A percentile compares a stretch with the other conserved stretches of the same genome.
phyloP scores from a whole-genome alignment of 2,329 filamentous ascomycete genomes.

The Fusarium virguliforme region DNA sequence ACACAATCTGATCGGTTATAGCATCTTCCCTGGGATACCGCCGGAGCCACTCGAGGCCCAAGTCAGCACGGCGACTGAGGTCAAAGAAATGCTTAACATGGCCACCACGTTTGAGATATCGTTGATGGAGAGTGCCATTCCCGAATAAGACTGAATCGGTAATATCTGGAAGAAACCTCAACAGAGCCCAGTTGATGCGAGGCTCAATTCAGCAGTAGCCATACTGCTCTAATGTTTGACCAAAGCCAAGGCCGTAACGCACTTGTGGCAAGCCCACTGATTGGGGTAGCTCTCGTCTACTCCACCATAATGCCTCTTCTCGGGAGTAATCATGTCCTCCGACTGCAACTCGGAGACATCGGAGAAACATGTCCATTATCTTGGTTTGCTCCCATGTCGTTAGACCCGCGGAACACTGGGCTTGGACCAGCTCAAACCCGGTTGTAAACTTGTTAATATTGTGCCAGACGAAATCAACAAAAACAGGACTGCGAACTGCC shows the following conservation, averaged over 20 bases:
- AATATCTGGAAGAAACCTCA: conserved; percentile 21
- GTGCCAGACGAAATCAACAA: conserved; percentile 19
- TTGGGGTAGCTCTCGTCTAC: conserved; percentile 15
- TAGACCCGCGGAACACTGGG: neutral
- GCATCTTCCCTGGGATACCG: neutral
- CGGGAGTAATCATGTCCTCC: conserved; percentile 23
- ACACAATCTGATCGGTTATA: conserved; percentile 14
- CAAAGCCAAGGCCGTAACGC: conserved; percentile 17
- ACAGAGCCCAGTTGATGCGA: conserved; percentile 13
- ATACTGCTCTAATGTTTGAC: conserved; percentile 27
- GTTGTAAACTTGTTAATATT: conserved; percentile 31
- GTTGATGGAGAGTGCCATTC: conserved; percentile 15
- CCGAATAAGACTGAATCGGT: conserved; percentile 25
- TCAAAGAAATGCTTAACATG: conserved; percentile 26
- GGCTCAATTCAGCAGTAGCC: conserved; percentile 25
- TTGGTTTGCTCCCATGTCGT: conserved; percentile 23
- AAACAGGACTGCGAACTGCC: conserved; percentile 15
- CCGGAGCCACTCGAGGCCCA: conserved; percentile 18
- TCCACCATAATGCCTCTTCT: conserved; percentile 24
- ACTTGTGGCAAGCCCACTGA: conserved; percentile 7
- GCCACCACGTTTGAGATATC: conserved; percentile 18
- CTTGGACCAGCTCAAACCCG: conserved; percentile 13
- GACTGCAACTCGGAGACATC: conserved; percentile 20
- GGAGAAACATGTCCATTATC: conserved; percentile 29
- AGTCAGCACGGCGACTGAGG: conserved; percentile 21